Evolutionary conservation across 2,329 filamentous ascomycete genomes (phyloP), one percentile per base, ranked within the genome.

Genomic region (Fusarium nanum): DNA sequence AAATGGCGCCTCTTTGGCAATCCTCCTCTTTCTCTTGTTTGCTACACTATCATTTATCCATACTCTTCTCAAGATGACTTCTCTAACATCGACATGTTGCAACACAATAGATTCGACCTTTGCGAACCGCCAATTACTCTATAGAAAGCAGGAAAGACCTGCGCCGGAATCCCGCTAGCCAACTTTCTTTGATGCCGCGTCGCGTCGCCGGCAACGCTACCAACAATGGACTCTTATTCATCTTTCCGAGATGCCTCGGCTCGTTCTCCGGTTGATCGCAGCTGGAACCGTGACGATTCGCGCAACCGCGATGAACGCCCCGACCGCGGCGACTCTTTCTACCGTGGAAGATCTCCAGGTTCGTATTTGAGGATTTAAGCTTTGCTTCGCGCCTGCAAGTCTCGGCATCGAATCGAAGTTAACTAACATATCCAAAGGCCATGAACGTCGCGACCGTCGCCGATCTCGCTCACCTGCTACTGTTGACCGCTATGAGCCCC

Each of bases 401-500:
- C 32, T 27, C n/a, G 12, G 12, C 56, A 44, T 44, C 30, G 13
- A 27, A 25, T 27, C 18, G 28, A 32, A 48, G n/a, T 41, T 30
- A 56, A 34, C 55, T 69, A 23, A 56, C 56, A 55, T 48, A 9
- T 23, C 34, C 27, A 30, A 56, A 90, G 88, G 84, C 50, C 83
- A 83, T 67, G 89, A 91, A 20, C 85, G 88, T 54, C 84, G 87
- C 52, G 91, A 89, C 42, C 84, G 85, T 55, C 85, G 91, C 69
- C 83, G 85, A 22, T 93, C 91, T 32, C 89, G 92, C 57, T 95
- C 92, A 1, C 92, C 92, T 5, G 82, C 83, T 22, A 83, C 87
- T 16, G 89, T 94, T 63, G 92, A 95, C 76, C 87, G 92, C 60
- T 95, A 95, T 76, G 92, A 94, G 75, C 92, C 92, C 23, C 86